Evolutionary conservation across 805 yeast genomes (phyloP), one percentile per base, ranked within the genome.

Genomic region (Scheffersomyces coipomensis): DNA sequence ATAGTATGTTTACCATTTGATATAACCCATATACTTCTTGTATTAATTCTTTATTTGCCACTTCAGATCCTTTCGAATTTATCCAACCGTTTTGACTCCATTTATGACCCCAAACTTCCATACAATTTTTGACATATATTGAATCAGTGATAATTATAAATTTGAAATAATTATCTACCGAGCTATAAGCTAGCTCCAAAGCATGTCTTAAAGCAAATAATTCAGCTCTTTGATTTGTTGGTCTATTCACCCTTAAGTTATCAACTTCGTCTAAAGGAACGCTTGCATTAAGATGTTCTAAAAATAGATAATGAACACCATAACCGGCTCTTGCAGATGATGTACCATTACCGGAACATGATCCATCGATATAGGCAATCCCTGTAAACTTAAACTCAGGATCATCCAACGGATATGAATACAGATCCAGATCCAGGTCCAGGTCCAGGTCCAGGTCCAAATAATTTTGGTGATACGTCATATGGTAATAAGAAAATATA

Each of bases 181-280:
- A 58, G 11, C 89, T 78, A 3, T 52, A 59, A 44, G 73, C 76
- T 30, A 52, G 47, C 4, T 56, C 54, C 42, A 85, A 53, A 0
- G 93, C 95, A 24, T 67, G 68, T 5, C 62, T 54, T 13, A 85
- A 70, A 0, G 96, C 97, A 11, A 65, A 57, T 9, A 89, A 71
- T 59, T 90, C 97, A 1, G 95, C 93, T 27, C 87, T 62, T 47
- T 86, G 89, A 49, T 88, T 89, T 1, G 96, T 87, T 26, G 82
- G 88, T 24, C 29, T 45, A 5, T n/a, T 15, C n/a, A n/a, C n/a
- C 9, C 30, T 44, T 10, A 21, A 34, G 1, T 43, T 17, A 21
- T 57, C 58, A 18, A 58, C 57, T 7, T 38, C 41, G 3, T 52
- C 52, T 18, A 87, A 64, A 0, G 83, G 77, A 5, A 68, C 77